Conservation (phyloP, 768 basidiomycete genomes). For the Rhodocollybia butyracea region DNA sequence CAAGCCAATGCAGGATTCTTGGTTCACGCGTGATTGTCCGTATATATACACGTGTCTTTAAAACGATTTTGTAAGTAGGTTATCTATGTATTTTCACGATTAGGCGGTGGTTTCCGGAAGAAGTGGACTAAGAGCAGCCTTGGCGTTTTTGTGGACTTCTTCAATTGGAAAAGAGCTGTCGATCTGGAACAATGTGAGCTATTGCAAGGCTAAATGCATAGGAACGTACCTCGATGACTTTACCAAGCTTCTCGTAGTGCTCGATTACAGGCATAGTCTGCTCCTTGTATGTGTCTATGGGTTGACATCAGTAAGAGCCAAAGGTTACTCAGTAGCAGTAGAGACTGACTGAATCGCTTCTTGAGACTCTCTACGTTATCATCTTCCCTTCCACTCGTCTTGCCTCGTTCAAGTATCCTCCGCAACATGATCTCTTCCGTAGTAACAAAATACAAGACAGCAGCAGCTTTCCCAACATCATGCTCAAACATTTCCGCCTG, state of each 20-base stretch:
- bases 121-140: conserved; percentile 48
- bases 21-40: conserved; percentile 39
- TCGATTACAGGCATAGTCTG: conserved; percentile 94
- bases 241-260: conserved; percentile 62
- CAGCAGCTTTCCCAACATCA: conserved; percentile 74
- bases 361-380: conserved; percentile 93
- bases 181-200: conserved; percentile 39
- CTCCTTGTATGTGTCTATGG: conserved; percentile 74
- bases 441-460: conserved; percentile 84
- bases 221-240: conserved; percentile 72
- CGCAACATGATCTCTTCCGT: conserved; percentile 84
- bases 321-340: background rate
- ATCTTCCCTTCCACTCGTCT: conserved; percentile 94
- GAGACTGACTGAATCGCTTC: conserved; percentile 86
- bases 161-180: conserved; percentile 68
- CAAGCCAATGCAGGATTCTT: conserved; percentile 36
- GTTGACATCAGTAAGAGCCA: background rate
- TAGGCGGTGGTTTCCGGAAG: conserved; percentile 21
- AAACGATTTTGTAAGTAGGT: background rate
- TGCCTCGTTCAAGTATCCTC: conserved; percentile 83
- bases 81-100: background rate
- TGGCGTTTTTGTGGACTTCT: conserved; percentile 64
- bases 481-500: conserved; percentile 91
- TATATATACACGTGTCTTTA: background rate
- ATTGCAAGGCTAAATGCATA: background rate